These are phyloP conservation scores for Trichosanthes cucumerina DNA, from an alignment of 306 rosid species.

Conservation along the genomic window DNA sequence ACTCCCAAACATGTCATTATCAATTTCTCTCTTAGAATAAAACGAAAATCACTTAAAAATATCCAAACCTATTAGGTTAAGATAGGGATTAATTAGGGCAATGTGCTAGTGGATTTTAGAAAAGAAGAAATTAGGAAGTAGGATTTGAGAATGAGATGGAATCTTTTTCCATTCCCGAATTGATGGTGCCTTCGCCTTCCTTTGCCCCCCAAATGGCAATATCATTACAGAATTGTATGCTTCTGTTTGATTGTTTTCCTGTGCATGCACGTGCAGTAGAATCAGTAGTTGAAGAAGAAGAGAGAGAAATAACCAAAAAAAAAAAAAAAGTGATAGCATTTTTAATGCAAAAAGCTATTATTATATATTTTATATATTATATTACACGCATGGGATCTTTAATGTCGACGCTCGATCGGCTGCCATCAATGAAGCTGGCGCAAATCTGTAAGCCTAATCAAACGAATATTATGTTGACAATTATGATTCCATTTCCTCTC, in stretches of 20 bases:
- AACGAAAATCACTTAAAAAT: too few species aligned
- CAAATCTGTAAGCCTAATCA: neutral
- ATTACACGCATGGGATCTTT: neutral
- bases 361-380: neutral
- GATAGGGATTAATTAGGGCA: neutral
- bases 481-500: neutral
- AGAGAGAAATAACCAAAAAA: neutral
- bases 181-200: neutral
- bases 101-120: neutral
- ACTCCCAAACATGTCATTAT: too few species aligned
- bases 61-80: neutral
- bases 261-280: neutral
- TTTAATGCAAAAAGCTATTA: neutral
- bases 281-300: neutral
- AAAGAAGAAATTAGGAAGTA: neutral
- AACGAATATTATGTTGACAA: neutral
- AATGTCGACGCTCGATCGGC: neutral
- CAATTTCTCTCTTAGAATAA: too few species aligned
- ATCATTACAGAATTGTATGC: slow-evolving; percentile 3
- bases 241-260: slow-evolving; percentile 3
- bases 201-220: slow-evolving; percentile 2
- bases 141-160: neutral
- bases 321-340: neutral
- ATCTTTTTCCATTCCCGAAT: neutral
- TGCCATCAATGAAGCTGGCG: neutral